phyloP scores from a whole-genome alignment of 2,329 filamentous ascomycete genomes.

The Fusarium sp. region DNA sequence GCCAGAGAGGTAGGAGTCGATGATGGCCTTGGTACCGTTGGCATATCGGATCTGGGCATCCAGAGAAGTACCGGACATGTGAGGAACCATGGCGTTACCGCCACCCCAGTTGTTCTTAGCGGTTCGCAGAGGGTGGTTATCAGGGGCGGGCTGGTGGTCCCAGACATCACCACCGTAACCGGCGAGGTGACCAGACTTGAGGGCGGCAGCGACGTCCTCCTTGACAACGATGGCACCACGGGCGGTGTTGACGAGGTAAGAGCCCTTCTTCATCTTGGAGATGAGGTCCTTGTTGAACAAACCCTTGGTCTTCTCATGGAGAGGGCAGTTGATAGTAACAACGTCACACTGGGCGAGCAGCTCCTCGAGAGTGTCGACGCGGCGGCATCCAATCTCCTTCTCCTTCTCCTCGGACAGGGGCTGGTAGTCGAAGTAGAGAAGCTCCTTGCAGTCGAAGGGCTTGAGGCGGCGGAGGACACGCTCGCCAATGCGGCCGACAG shows the following conservation, averaged over 20 bases:
- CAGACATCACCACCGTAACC: constrained; percentile 92
- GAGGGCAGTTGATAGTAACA: constrained; percentile 99
- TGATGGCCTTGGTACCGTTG: constrained; percentile 87
- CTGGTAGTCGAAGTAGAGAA: constrained; percentile 99
- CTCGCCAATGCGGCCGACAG: constrained; percentile 97
- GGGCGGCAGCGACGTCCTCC: constrained; percentile 95
- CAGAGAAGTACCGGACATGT: constrained; percentile 99
- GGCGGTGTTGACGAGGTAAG: constrained; percentile 98
- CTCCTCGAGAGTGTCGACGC: constrained; percentile 91
- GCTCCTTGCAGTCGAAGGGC: constrained; percentile 99
- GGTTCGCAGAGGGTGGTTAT: constrained; percentile 91
- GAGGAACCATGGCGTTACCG: constrained; percentile 98
- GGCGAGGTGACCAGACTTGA: constrained; percentile 90
- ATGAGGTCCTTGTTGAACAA: constrained; percentile 99
- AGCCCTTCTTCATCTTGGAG: constrained; percentile 98
- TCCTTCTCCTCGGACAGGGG: constrained; percentile 86
- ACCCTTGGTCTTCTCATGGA: constrained; percentile 97
- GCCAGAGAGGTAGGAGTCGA: constrained; percentile 91
- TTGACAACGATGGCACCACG: constrained; percentile 99
- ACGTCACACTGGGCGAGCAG: constrained; percentile 94
- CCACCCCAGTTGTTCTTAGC: constrained; percentile 96
- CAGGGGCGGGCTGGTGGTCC: constrained; percentile 97
- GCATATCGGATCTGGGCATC: constrained; percentile 96
- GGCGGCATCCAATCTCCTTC: constrained; percentile 94
- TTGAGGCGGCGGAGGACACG: constrained; percentile 96